These are phyloP conservation scores for Bipolaris victoriae DNA, from an alignment of 2,329 filamentous ascomycete species.

Conservation along the genomic window DNA sequence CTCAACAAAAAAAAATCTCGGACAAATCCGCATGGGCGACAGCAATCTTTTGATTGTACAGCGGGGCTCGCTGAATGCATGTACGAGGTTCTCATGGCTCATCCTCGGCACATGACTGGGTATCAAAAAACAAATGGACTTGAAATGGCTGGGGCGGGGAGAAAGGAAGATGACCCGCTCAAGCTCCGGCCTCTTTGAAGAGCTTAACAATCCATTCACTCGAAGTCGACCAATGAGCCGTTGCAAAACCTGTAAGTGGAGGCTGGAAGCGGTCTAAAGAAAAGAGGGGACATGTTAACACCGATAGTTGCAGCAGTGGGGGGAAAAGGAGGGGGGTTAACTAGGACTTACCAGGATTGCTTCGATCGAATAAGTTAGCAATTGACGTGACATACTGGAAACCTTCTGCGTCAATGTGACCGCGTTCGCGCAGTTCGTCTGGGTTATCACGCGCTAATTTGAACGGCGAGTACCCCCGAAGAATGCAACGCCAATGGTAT, in stretches of 20 bases:
- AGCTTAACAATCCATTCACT: conserved; percentile 44
- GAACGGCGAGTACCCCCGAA: conserved; percentile 43
- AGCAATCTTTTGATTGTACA: background rate
- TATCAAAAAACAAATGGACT: conserved; percentile 16
- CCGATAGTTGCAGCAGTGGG: conserved; percentile 11
- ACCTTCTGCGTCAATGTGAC: conserved; percentile 37
- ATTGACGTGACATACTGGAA: conserved; percentile 42
- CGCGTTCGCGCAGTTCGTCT: conserved; percentile 38
- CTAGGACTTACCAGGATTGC: conserved; percentile 31
- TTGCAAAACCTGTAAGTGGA: conserved; percentile 35
- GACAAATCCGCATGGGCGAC: background rate
- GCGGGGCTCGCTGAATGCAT: background rate
- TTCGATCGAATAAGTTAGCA: conserved; percentile 33
- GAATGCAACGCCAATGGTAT: conserved; percentile 41
- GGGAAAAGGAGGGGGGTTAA: background rate
- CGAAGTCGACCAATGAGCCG: conserved; percentile 34
- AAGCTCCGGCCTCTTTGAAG: conserved; percentile 43
- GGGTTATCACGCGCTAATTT: conserved; percentile 45
- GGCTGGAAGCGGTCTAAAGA: conserved; percentile 36
- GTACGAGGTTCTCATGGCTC: background rate
- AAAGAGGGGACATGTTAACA: background rate
- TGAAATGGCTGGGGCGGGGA: conserved; percentile 5
- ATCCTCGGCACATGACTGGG: conserved; percentile 11
- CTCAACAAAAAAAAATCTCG: background rate
- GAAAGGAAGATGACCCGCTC: background rate